Conservation (phyloP, 2,329 filamentous ascomycete species). For the Penicillium concentricum region DNA sequence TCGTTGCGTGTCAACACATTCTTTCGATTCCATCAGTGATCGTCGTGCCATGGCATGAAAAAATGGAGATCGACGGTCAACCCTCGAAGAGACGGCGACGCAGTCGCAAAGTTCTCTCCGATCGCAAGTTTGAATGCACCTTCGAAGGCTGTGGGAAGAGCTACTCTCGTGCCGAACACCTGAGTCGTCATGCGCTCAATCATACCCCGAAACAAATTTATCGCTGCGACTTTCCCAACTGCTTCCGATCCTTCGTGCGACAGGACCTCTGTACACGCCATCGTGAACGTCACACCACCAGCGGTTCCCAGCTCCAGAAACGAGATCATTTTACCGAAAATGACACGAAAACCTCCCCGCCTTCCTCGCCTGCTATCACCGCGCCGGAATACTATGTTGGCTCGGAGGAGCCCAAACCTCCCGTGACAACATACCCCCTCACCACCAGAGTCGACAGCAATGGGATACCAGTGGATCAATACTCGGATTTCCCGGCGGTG, state of each 20-base stretch:
- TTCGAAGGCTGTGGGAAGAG: constrained; percentile 89
- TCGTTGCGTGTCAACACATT: neutral
- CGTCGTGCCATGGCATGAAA: constrained; percentile 7
- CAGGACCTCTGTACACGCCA: constrained; percentile 89
- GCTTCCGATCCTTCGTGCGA: constrained; percentile 84
- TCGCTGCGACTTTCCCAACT: constrained; percentile 87
- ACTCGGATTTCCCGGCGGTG: constrained; percentile 16
- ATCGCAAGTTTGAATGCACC: constrained; percentile 71
- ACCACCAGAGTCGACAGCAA: constrained; percentile 19
- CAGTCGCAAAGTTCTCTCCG: constrained; percentile 46
- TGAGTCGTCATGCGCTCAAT: constrained; percentile 78
- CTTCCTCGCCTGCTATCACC: constrained; percentile 24
- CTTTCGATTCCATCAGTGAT: neutral
- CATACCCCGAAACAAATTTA: constrained; percentile 95
- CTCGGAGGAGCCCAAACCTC: constrained; percentile 16
- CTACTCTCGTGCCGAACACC: constrained; percentile 92
- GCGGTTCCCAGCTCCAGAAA: constrained; percentile 52
- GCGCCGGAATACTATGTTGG: constrained; percentile 19
- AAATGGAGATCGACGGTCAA: constrained; percentile 17
- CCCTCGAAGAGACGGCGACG: constrained; percentile 45
- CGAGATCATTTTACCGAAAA: constrained; percentile 44
- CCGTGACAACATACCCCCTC: constrained; percentile 19
- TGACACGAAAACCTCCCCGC: constrained; percentile 19
- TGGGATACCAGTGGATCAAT: constrained; percentile 17
- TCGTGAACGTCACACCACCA: constrained; percentile 73